A percentile compares a stretch with the other conserved stretches of the same genome.
Evolutionary conservation across 345 rosid species (phyloP).

Genomic region (Sisymbrium altissimum): DNA sequence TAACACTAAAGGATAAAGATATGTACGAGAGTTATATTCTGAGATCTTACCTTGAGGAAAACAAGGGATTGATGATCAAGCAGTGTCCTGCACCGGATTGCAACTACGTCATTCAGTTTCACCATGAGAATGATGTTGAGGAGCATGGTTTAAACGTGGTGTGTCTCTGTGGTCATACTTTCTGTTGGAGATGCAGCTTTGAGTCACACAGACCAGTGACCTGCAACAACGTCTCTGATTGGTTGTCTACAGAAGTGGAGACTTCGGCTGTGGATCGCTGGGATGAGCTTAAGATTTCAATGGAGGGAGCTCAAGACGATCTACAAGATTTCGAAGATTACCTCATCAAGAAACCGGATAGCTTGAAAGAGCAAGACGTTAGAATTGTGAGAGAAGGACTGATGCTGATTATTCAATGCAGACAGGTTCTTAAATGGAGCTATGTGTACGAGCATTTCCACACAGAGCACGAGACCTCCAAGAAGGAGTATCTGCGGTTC

Average conservation of each 20-base stretch:
- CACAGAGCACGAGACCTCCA: background rate
- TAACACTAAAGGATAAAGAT: background rate
- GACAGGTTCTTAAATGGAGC: slow-evolving; percentile 11
- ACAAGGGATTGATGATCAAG: background rate
- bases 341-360: background rate
- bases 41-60: background rate
- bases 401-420: slow-evolving; percentile 13
- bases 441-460: slow-evolving; percentile 2
- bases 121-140: background rate
- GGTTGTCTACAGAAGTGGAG: background rate
- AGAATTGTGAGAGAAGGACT: background rate
- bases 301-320: background rate
- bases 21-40: background rate
- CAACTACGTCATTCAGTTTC: slow-evolving; percentile 1
- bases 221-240: slow-evolving; percentile 18
- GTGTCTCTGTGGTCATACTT: slow-evolving; percentile 4
- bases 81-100: slow-evolving; percentile 13
- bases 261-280: background rate
- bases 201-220: slow-evolving; percentile 32
- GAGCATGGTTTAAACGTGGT: slow-evolving; percentile 1
- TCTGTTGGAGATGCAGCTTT: slow-evolving; percentile 5
- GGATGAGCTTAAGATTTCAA: background rate
- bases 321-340: background rate
- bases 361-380: background rate
- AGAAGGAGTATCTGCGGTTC: slow-evolving; percentile 10